Base-by-base conservation (phyloP, 768 basidiomycete genomes). In the Cyclocybe cylindracea region DNA sequence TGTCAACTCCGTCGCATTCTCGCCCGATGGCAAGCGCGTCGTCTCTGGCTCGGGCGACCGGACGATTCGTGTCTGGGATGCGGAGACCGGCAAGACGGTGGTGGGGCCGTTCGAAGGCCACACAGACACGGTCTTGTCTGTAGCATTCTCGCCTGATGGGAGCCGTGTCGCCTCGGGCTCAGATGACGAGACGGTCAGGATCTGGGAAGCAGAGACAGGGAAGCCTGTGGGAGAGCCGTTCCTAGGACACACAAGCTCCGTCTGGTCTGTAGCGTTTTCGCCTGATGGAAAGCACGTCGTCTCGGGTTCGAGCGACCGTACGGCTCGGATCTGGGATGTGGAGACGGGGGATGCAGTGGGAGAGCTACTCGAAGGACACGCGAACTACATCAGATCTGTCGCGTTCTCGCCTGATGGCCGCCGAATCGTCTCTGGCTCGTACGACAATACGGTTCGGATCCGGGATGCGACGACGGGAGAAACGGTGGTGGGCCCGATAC, bases 61-160 rank as follows among this genome's bases (percentile, higher is more conserved):
- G n/a, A 51, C 46, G 18, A 36, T 61, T 24, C 39, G 43, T 9
- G 24, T 56, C 5, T 60, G 59, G 59, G 42, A 58, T 32, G 32
- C 44, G 19, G 41, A 40, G 32, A 57, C 48, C 10, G 52, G 56
- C 10, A 32, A 41, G 32, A 24, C 7, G 10, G 29, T 53, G 2
- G 51, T 35, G 8, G 33, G 43, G 19, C 54, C 45, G 10, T 34
- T 56, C 14, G 1, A 33, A 32, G 49, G 51, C n/a, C 54, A 61
- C 38, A 36, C 31, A 40, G 35, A 34, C 9, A n/a, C n/a, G 10
- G 47, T 57, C 13, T 34, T 14, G 18, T 61, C 48, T 29, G 38
- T 50, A 7, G 37, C 48, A 16, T 45, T 50, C 19, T 55, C 54
- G 36, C 48, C 44, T 10, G 44, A 50, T 31, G 36, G 54, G 4